A percentile compares a stretch with the other conserved stretches of the same genome.
phyloP scores from a whole-genome alignment of 225 moss, liverwort and hornwort species.

The Physcomitrellopsis africana region DNA sequence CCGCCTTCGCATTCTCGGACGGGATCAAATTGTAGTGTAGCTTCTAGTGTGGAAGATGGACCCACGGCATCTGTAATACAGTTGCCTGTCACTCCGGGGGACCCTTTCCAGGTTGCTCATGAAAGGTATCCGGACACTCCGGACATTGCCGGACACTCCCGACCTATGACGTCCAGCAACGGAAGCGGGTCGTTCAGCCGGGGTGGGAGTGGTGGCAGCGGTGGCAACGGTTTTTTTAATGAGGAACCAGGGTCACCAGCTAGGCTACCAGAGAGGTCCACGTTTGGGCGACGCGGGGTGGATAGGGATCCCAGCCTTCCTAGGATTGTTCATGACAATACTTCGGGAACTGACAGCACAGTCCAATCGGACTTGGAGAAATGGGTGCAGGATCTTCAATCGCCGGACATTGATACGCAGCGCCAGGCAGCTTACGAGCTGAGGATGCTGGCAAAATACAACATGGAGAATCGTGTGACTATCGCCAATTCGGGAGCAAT shows the following conservation, averaged over 20 bases:
- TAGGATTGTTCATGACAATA: conserved; percentile 69
- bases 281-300: conserved; percentile 74
- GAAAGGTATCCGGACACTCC: conserved; percentile 68
- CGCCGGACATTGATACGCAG: conserved; percentile 54
- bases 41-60: conserved; percentile 65
- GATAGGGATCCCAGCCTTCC: conserved; percentile 79
- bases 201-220: conserved; percentile 22
- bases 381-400: conserved; percentile 79
- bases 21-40: conserved; percentile 60
- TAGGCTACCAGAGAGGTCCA: conserved; percentile 58
- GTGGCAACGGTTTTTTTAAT: conserved; percentile 45
- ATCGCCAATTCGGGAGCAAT: conserved; percentile 92
- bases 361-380: conserved; percentile 67
- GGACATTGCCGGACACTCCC: conserved; percentile 66
- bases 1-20: conserved; percentile 45
- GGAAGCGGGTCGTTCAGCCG: conserved; percentile 34
- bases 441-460: conserved; percentile 84
- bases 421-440: conserved; percentile 79
- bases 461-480: conserved; percentile 86
- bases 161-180: conserved; percentile 35
- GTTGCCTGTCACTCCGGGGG: conserved; percentile 26
- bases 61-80: conserved; percentile 39
- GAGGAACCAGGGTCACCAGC: conserved; percentile 85
- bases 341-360: conserved; percentile 56
- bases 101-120: conserved; percentile 39